Conservation (phyloP, 164 flowering plant genomes). For the Magnolia sinica region DNA sequence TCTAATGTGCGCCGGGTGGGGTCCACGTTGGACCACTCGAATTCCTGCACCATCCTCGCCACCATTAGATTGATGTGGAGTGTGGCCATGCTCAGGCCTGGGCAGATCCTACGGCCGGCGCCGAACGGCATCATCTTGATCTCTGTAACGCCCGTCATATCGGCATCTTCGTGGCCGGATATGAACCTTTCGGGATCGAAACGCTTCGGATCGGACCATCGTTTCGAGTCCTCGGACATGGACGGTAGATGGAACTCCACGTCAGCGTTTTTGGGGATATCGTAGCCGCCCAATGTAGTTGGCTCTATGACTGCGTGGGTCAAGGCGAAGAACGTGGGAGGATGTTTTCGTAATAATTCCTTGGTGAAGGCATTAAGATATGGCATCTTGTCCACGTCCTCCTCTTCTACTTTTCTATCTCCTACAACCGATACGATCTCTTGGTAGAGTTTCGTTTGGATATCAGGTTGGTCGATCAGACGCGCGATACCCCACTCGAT, state of each 20-base stretch:
- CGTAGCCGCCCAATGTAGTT: slow-evolving; percentile 70
- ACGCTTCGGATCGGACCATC: slow-evolving; percentile 62
- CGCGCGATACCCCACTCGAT: slow-evolving; percentile 88
- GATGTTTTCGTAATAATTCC: slow-evolving; percentile 82
- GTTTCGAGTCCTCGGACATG: slow-evolving; percentile 61
- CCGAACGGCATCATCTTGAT: slow-evolving; percentile 93
- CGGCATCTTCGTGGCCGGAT: slow-evolving; percentile 66
- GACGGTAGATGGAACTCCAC: slow-evolving; percentile 62
- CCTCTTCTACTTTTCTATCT: slow-evolving; percentile 53
- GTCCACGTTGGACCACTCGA: slow-evolving; percentile 61
- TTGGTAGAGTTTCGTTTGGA: slow-evolving; percentile 50
- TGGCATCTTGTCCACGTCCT: slow-evolving; percentile 65
- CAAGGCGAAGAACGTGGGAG: slow-evolving; percentile 73
- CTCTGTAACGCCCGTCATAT: slow-evolving; percentile 62
- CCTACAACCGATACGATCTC: slow-evolving; percentile 58
- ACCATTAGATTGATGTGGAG: slow-evolving; percentile 70
- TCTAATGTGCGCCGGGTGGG: slow-evolving; percentile 41
- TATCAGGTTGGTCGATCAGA: slow-evolving; percentile 57
- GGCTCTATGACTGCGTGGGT: slow-evolving; percentile 73
- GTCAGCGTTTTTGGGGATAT: slow-evolving; percentile 54
- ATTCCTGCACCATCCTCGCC: slow-evolving; percentile 91
- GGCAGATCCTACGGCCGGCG: slow-evolving; percentile 86
- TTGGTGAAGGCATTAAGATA: slow-evolving; percentile 73
- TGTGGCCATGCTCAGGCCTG: slow-evolving; percentile 78
- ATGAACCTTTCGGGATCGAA: slow-evolving; percentile 81